Percentiles rank a stretch among this genome's conserved stretches.
Conservation (phyloP, 2,329 filamentous ascomycete genomes). For the Paraphaeosphaeria sporulosa region DNA sequence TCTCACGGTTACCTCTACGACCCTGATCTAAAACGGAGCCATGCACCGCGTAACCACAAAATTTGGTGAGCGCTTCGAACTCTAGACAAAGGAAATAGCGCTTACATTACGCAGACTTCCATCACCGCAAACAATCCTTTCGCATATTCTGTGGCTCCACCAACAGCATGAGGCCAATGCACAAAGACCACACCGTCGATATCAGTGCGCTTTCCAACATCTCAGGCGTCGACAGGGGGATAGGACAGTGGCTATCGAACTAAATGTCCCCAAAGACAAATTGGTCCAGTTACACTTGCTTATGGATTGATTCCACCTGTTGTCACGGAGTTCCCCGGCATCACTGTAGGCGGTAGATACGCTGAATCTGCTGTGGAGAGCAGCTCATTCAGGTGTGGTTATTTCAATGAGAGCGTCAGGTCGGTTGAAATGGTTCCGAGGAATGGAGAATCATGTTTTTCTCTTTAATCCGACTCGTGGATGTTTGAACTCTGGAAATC, state of each 20-base stretch:
- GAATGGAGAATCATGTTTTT: conserved; percentile 52
- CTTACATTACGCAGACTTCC: not conserved
- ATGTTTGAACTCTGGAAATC: not conserved
- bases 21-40: not conserved
- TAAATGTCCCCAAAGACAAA: too few species aligned
- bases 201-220: conserved; percentile 55
- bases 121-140: conserved; percentile 39
- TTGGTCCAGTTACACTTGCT: too few species aligned
- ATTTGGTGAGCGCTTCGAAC: not conserved
- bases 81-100: not conserved
- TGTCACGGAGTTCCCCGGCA: too few species aligned
- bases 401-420: conserved; percentile 68
- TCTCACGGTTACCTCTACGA: not conserved
- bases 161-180: conserved; percentile 43
- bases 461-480: not conserved
- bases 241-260: conserved; percentile 64
- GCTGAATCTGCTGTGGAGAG: too few species aligned
- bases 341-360: too few species aligned
- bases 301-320: too few species aligned
- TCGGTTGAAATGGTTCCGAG: conserved; percentile 67
- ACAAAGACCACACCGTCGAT: conserved; percentile 41
- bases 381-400: too few species aligned
- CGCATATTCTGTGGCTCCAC: conserved; percentile 62
- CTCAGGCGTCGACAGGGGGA: conserved; percentile 49
- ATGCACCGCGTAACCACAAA: not conserved